Base-by-base conservation (phyloP, 805 yeast genomes). In the Cephaloascus albidus region DNA sequence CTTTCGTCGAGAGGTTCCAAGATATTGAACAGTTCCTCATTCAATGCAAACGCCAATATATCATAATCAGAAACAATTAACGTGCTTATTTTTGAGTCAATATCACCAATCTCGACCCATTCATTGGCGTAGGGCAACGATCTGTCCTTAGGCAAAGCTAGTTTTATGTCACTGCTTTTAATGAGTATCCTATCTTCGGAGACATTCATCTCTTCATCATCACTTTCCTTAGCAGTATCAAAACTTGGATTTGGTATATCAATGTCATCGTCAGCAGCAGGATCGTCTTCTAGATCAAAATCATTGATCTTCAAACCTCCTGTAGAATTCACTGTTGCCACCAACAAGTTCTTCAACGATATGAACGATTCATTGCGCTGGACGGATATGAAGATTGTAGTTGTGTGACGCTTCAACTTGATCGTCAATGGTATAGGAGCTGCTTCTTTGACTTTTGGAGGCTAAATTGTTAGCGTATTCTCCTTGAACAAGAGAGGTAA, bases 241-340 rank as follows among this genome's bases (percentile, higher is more conserved):
- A 18, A 15, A 20, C 60, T 64, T 1, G 74, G 68, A 18, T 68
- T 57, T 15, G 68, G 70, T 3, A 55, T 60, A 37, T 55, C 55
- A 16, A 49, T 57, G 3, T 51, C 58, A n/a, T 44, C 46, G 2
- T 40, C 58, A 10, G 49, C 58, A 18, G 46, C 55, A 4, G 50
- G 55, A 20, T 38, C 38, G 3, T 44, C 59, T 8, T 51, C 59
- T 1, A 68, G 51, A 3, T 38, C 39, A 33, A 49, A 52, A 27
- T 54, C 47, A 3, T 49, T 40, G 18, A 31, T n/a, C n/a, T 40
- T 46, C 30, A 72, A 49, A 0, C 82, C 82, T 2, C 82, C 82
- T 0, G 75, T 61, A 2, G 55, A 44, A 40, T 68, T 64, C 19
- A 78, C 63, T 19, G 68, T 63, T 4, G 51, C 47, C 2, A 55